phyloP scores from a whole-genome alignment of 345 rosid genomes.

The Pugionium cornutum region DNA sequence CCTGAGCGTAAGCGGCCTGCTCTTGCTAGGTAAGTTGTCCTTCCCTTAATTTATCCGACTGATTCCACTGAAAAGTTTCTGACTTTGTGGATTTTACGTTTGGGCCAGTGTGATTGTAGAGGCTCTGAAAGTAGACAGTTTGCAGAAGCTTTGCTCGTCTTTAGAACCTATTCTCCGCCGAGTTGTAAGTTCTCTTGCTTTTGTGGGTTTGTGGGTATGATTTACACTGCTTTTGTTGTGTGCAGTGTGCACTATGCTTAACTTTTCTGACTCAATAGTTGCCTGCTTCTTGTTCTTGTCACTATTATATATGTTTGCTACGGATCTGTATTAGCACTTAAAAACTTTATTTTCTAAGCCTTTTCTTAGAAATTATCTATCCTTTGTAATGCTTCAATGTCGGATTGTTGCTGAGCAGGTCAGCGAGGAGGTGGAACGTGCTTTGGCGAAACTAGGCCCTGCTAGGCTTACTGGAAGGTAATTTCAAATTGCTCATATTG shows the following conservation, averaged over 20 bases:
- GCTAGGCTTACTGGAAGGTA: conserved; percentile 89
- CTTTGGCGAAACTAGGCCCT: conserved; percentile 91
- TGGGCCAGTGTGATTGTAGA: conserved; percentile 85
- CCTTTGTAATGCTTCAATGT: neutral
- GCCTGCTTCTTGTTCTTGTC: neutral
- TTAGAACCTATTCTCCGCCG: conserved; percentile 96
- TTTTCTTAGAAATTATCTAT: neutral
- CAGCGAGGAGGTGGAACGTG: conserved; percentile 99
- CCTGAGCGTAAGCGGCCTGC: conserved; percentile 80
- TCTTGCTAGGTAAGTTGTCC: conserved; percentile 55
- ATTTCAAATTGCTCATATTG: neutral
- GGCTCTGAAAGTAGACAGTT: conserved; percentile 93
- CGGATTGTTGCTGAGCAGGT: conserved; percentile 57
- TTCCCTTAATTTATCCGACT: neutral
- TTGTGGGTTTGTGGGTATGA: neutral
- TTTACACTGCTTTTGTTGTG: neutral
- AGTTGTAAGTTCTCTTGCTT: conserved; percentile 65
- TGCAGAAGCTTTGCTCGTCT: conserved; percentile 97
- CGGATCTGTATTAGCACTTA: conserved; percentile 5
- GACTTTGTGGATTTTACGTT: conserved; percentile 1
- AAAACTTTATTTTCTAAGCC: neutral
- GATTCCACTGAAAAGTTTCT: conserved; percentile 23
- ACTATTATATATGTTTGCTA: neutral
- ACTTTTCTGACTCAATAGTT: neutral
- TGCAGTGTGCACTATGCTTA: too few relatives aligned